phyloP scores from a whole-genome alignment of 1,284 basidiomycete genomes.

The Cutaneotrichosporon dermatis region DNA sequence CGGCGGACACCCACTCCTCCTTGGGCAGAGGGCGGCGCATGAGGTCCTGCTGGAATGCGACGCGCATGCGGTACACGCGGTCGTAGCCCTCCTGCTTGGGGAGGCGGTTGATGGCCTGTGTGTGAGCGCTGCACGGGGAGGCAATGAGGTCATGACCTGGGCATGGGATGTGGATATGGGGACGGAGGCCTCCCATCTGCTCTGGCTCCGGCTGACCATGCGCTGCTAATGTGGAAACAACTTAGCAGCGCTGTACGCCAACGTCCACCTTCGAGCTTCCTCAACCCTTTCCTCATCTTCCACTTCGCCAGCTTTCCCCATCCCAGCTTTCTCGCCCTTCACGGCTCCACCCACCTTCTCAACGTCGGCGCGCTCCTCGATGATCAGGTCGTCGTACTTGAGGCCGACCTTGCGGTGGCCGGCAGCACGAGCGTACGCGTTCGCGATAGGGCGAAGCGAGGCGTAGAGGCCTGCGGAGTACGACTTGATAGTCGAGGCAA shows the following conservation, averaged over 20 bases:
- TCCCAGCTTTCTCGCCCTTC: conserved; percentile 54
- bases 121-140: too few species aligned
- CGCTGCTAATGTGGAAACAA: too few species aligned
- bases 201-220: too few species aligned
- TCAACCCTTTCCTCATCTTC: too few species aligned
- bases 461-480: conserved; percentile 55
- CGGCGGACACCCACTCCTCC: conserved; percentile 72
- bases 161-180: too few species aligned
- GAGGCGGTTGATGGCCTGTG: conserved; percentile 76
- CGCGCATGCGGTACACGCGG: conserved; percentile 83
- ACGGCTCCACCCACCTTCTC: conserved; percentile 78
- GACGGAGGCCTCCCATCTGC: too few species aligned
- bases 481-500: conserved; percentile 70
- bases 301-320: conserved; percentile 32
- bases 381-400: conserved; percentile 89
- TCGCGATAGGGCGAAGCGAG: conserved; percentile 69
- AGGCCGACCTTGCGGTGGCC: conserved; percentile 89
- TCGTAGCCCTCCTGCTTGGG: conserved; percentile 78
- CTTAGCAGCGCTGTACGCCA: too few species aligned
- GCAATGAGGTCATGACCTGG: too few species aligned
- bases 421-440: conserved; percentile 73
- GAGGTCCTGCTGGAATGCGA: conserved; percentile 74
- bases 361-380: conserved; percentile 79
- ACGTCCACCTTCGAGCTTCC: too few species aligned
- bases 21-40: conserved; percentile 79